Base-by-base conservation (phyloP, 345 rosid genomes). In the Microthlaspi erraticum region DNA sequence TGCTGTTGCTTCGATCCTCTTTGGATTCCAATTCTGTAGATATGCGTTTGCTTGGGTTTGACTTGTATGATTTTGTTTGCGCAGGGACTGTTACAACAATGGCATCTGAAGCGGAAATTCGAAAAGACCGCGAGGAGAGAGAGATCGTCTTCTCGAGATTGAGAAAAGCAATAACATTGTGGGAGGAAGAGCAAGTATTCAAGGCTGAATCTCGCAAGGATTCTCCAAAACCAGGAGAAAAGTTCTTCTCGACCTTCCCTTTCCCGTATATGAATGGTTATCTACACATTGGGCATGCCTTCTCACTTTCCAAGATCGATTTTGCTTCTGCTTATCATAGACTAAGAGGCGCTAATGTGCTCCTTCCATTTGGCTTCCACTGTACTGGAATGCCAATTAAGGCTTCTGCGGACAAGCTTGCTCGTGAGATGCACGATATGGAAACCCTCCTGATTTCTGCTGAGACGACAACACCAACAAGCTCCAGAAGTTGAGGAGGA, bases 331-430 rank as follows among this genome's bases (percentile, higher is more conserved):
- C 97, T 33, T 93, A 79, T 57, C 97, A 90, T 72, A 82, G 98
- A 77, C 66, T 93, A n/a, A 80, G 86, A 60, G 97, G 97, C 5
- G 91, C 87, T 44, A 93, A 91, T 72, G 97, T 90, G 62, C 83
- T 93, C 2, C 78, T 91, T 29, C 98, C 98, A 0, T 93, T 93
- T 78, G 97, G 80, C 33, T 93, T 93, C 56, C 98, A 93, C 64
- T 90, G 97, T 68, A 93, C 98, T 19, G 98, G 98, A 42, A 93
- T 93, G 97, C 98, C 97, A 3, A 93, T 93, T 33, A 91, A 93
- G 84, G 98, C 98, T 37, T 85, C 97, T 1, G 98, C 98, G 3
- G 98, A 88, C 81, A 93, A 93, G 61, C 94, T 93, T 65, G 75
- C 78, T 6, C 79, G 95, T 20, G 98, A 93, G 78, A 82, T 89